Conservation (phyloP, 495 filamentous ascomycete species). For the Chlorociboria aeruginascens region DNA sequence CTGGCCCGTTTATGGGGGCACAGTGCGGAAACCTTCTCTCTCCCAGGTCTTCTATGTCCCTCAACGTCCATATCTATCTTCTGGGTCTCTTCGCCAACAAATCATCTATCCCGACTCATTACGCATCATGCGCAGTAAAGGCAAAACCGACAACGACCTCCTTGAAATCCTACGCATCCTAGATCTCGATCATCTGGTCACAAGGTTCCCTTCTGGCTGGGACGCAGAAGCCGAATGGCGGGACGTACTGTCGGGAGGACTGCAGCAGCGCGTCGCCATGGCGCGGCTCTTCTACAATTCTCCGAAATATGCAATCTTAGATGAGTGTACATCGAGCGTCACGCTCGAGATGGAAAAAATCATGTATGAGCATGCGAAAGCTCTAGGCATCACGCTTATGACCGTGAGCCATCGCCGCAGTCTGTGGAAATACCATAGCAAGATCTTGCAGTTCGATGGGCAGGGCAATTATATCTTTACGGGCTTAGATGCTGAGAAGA, state of each 20-base stretch:
- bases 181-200: slow-evolving; percentile 73
- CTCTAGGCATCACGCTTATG: slow-evolving; percentile 84
- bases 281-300: slow-evolving; percentile 91
- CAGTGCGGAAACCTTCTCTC: slow-evolving; percentile 77
- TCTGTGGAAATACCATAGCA: slow-evolving; percentile 90
- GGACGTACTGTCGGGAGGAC: slow-evolving; percentile 74
- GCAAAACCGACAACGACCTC: slow-evolving; percentile 73
- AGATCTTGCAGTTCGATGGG: slow-evolving; percentile 93
- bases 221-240: slow-evolving; percentile 96
- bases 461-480: slow-evolving; percentile 88
- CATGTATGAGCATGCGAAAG: slow-evolving; percentile 96
- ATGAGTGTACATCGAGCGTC: slow-evolving; percentile 90
- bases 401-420: slow-evolving; percentile 85
- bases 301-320: slow-evolving; percentile 85
- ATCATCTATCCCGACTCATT: slow-evolving; percentile 92
- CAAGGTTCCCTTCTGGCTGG: slow-evolving; percentile 67
- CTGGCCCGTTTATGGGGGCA: slow-evolving; percentile 97
- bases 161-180: slow-evolving; percentile 63
- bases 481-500: slow-evolving; percentile 74
- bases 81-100: slow-evolving; percentile 82
- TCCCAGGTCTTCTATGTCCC: slow-evolving; percentile 97
- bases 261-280: slow-evolving; percentile 98
- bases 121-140: slow-evolving; percentile 74
- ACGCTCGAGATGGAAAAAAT: slow-evolving; percentile 87
- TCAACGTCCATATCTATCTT: slow-evolving; percentile 84